phyloP scores from a whole-genome alignment of 495 filamentous ascomycete species.

The Chaetomium cochliodes region DNA sequence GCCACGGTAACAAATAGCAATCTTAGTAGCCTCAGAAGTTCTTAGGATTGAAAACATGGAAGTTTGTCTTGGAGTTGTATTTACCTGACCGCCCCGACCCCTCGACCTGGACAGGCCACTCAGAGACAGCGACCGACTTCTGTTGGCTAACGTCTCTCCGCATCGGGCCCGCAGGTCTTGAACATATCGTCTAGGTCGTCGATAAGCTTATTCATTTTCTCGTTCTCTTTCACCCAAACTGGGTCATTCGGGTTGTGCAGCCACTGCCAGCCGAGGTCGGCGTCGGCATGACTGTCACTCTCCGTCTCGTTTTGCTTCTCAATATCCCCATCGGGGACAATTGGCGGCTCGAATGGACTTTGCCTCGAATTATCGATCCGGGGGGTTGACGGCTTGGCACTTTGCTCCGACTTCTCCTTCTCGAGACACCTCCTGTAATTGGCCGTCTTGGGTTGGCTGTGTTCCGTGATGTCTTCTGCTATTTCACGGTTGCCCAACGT shows the following conservation, averaged over 20 bases:
- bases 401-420: too few relatives aligned
- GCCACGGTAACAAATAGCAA: too few relatives aligned
- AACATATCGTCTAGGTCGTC: slow-evolving; percentile 4
- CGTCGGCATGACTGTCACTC: neutral
- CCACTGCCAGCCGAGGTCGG: neutral
- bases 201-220: neutral
- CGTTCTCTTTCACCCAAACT: neutral
- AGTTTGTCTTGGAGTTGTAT: neutral
- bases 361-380: too few relatives aligned
- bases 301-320: neutral
- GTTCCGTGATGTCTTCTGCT: too few relatives aligned
- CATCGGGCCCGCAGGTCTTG: neutral
- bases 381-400: neutral
- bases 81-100: too few relatives aligned
- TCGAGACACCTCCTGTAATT: too few relatives aligned
- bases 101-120: neutral
- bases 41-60: too few relatives aligned
- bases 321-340: neutral
- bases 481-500: neutral
- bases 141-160: neutral
- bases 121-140: neutral
- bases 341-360: too few relatives aligned
- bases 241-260: neutral
- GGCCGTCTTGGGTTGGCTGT: too few relatives aligned
- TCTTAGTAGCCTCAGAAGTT: too few relatives aligned